Conservation (phyloP, 805 yeast species). For the Teunomyces cretensis region DNA sequence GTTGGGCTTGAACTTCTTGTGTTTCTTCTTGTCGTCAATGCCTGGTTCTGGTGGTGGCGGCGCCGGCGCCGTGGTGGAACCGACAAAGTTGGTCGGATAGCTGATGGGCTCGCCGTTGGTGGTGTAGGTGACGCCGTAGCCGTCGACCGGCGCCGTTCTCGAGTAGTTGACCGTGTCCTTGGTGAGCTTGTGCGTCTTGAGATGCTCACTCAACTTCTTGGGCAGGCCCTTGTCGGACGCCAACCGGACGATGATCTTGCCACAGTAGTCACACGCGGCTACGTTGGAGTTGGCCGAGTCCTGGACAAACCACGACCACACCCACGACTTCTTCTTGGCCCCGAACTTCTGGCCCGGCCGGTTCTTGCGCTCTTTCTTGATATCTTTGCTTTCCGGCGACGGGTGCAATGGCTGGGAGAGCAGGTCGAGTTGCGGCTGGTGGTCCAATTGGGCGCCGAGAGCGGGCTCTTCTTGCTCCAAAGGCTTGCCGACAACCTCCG, state of each 20-base stretch:
- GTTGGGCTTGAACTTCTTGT: conserved; percentile 1
- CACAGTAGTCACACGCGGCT: conserved; percentile 57
- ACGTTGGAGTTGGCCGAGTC: conserved; percentile 46
- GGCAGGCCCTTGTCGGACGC: conserved; percentile 59
- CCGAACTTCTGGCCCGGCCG: conserved; percentile 59
- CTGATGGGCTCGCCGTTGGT: conserved; percentile 29
- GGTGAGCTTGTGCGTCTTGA: conserved; percentile 52
- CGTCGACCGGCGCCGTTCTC: conserved; percentile 39
- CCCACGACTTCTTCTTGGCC: conserved; percentile 63
- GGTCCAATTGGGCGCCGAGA: background rate
- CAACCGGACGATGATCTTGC: conserved; percentile 47
- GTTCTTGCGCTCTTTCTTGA: conserved; percentile 36
- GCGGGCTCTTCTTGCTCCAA: background rate
- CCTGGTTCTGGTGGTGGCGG: conserved; percentile 2
- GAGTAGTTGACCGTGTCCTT: conserved; percentile 40
- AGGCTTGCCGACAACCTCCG: conserved; percentile 2
- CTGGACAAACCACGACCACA: conserved; percentile 61
- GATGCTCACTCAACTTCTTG: conserved; percentile 56
- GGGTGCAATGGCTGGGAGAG: background rate
- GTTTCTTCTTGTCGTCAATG: conserved; percentile 6
- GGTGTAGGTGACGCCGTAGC: conserved; percentile 35
- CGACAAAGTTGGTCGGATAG: conserved; percentile 15
- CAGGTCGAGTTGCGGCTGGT: background rate
- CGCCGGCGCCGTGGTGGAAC: conserved; percentile 3
- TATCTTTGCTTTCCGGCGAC: background rate